These are phyloP conservation scores for Solanum appendiculatum DNA, from an alignment of 257 asterid species.

Conservation along the genomic window DNA sequence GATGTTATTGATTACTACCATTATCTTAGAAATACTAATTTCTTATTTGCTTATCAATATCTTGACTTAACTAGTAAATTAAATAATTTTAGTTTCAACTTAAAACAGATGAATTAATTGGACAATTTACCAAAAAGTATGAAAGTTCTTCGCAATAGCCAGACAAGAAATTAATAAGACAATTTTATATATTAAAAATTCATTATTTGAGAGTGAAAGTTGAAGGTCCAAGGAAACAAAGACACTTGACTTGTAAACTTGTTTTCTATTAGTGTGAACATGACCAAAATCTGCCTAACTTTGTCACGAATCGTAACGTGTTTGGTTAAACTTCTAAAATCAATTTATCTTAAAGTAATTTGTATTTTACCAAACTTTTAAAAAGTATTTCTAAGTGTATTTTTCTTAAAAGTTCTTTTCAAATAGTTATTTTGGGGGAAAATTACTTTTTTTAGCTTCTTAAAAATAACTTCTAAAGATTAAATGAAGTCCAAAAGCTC, in stretches of 20 bases:
- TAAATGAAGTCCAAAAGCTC: neutral
- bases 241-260: neutral
- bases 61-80: neutral
- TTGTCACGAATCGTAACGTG: rapidly evolving
- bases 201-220: neutral
- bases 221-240: neutral
- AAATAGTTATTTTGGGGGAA: no score
- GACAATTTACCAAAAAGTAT: no score
- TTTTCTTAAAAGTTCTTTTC: neutral
- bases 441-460: neutral
- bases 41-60: neutral
- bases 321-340: neutral
- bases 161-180: no score
- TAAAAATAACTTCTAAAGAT: neutral
- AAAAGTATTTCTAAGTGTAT: neutral
- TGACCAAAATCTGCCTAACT: neutral
- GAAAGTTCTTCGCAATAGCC: no score
- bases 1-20: neutral
- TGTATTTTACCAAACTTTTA: neutral
- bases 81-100: neutral
- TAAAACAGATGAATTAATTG: neutral
- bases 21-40: neutral
- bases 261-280: neutral
- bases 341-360: neutral
- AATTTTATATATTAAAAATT: neutral